These are phyloP conservation scores for Musa schizocarpa DNA, from an alignment of 176 grass and related monocot species.

Conservation along the genomic window DNA sequence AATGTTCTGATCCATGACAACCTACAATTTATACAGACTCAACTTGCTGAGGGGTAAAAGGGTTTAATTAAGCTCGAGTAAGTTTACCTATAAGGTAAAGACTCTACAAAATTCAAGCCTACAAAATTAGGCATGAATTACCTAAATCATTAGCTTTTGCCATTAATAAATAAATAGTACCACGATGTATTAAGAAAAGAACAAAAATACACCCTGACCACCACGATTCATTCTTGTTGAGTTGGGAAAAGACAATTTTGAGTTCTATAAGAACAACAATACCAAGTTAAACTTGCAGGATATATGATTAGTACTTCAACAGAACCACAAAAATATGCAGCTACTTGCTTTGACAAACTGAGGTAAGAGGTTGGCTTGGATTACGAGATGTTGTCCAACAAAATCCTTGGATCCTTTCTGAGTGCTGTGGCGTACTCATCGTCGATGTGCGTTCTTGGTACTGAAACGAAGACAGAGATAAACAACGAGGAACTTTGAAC, in stretches of 20 bases:
- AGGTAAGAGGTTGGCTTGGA: slow-evolving; percentile 46
- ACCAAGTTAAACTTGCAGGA: neutral
- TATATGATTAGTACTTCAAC: neutral
- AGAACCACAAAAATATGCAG: neutral
- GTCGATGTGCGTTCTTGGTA: slow-evolving; percentile 52
- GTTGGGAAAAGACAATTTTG: slow-evolving; percentile 68
- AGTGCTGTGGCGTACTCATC: slow-evolving; percentile 66
- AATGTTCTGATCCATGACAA: too few species aligned
- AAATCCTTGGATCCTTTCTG: slow-evolving; percentile 56
- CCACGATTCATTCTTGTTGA: slow-evolving; percentile 83
- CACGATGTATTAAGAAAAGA: neutral
- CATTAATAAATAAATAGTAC: neutral
- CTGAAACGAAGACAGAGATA: slow-evolving; percentile 4
- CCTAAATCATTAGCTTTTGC: neutral
- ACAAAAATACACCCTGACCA: slow-evolving; percentile 56
- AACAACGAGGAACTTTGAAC: neutral
- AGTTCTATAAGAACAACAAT: slow-evolving; percentile 37
- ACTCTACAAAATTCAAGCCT: neutral
- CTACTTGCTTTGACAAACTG: slow-evolving; percentile 69
- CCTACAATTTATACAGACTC: too few species aligned
- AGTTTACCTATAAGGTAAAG: neutral
- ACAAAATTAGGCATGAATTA: neutral
- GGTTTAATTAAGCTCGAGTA: neutral
- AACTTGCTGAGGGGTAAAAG: neutral
- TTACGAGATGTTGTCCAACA: slow-evolving; percentile 73